phyloP scores from a whole-genome alignment of 2,329 filamentous ascomycete genomes.

The Macrophomina tecta region DNA sequence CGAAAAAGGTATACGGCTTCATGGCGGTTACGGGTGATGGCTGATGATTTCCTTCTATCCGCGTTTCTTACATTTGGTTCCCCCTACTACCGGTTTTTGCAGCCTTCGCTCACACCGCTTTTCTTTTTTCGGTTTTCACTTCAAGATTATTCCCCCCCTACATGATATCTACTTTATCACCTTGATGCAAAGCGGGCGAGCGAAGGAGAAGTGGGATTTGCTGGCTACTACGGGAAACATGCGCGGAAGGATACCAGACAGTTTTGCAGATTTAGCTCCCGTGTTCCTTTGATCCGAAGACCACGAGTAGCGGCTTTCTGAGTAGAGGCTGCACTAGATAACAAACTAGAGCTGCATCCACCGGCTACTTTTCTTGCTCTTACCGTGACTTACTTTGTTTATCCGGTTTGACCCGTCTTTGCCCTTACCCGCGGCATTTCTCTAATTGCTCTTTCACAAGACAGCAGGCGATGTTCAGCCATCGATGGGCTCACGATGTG shows the following conservation, averaged over 20 bases:
- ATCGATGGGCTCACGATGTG: not conserved
- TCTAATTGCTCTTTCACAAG: not conserved
- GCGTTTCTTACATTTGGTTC: not conserved
- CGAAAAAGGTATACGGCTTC: constrained; percentile 19
- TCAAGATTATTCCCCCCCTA: constrained; percentile 22
- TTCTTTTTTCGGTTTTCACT: constrained; percentile 19
- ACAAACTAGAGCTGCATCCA: constrained; percentile 13
- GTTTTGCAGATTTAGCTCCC: constrained; percentile 5
- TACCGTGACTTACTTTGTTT: not conserved
- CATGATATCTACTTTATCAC: constrained; percentile 14
- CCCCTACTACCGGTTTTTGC: not conserved
- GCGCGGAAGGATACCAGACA: not conserved
- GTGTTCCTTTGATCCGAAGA: constrained; percentile 12
- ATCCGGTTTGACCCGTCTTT: not conserved
- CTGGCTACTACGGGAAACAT: not conserved
- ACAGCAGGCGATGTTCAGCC: not conserved
- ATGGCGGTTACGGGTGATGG: constrained; percentile 8
- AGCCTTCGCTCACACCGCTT: not conserved
- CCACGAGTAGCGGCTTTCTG: constrained; percentile 13
- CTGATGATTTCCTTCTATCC: not conserved
- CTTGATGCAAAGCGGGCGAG: constrained; percentile 21
- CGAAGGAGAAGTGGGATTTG: constrained; percentile 5
- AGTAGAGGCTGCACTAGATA: constrained; percentile 20
- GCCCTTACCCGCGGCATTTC: not conserved
- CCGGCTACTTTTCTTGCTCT: not conserved